Conservation (phyloP, 2,329 filamentous ascomycete species). For the Colletotrichum theobromicola region DNA sequence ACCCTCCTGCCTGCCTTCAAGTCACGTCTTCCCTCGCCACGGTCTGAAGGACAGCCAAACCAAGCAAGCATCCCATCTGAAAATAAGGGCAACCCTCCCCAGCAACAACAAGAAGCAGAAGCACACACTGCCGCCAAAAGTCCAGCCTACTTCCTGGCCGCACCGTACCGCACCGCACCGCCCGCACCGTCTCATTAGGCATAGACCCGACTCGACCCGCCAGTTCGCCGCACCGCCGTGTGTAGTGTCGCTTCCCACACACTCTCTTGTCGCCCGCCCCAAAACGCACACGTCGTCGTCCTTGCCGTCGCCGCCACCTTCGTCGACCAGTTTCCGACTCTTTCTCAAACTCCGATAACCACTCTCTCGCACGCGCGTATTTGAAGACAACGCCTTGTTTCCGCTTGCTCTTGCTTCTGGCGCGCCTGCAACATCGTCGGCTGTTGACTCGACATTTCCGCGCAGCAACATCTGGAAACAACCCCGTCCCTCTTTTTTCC, state of each 20-base stretch:
- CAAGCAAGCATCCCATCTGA: background rate
- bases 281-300: constrained; percentile 16
- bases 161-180: background rate
- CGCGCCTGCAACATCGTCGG: background rate
- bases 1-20: background rate
- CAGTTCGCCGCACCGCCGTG: constrained; percentile 13
- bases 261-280: background rate
- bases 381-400: background rate
- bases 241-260: constrained; percentile 1
- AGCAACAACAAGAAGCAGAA: background rate
- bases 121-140: background rate
- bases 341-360: background rate
- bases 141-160: background rate
- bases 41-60: background rate
- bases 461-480: background rate
- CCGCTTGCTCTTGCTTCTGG: background rate
- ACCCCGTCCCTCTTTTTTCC: constrained; percentile 18
- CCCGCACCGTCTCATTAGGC: background rate
- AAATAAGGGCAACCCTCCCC: background rate
- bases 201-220: constrained; percentile 17
- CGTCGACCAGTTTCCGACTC: background rate
- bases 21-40: background rate
- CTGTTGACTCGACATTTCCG: background rate
- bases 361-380: background rate
- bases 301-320: constrained; percentile 1